phyloP scores from a whole-genome alignment of 2,329 filamentous ascomycete genomes.

The Macrophomina pseudophaseolina region DNA sequence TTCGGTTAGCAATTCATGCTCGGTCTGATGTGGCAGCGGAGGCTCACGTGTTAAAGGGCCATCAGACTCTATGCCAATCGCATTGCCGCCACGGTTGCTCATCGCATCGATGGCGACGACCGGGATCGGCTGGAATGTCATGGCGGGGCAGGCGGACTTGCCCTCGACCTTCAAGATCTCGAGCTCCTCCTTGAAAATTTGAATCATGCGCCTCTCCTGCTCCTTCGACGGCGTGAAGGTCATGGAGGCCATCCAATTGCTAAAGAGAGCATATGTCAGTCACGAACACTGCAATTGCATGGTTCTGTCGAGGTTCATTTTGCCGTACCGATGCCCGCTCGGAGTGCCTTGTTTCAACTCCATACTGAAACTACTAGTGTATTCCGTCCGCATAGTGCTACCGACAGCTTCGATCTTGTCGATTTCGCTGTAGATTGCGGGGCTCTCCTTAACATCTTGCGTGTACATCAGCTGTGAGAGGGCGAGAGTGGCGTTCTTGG shows the following conservation, averaged over 20 bases:
- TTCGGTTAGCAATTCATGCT: background rate
- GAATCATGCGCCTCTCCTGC: background rate
- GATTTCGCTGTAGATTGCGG: slow-evolving; percentile 33
- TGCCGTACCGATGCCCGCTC: slow-evolving; percentile 23
- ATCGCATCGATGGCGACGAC: background rate
- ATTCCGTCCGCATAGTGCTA: slow-evolving; percentile 32
- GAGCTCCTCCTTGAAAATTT: slow-evolving; percentile 9
- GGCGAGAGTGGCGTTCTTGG: slow-evolving; percentile 30
- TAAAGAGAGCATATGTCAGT: slow-evolving; percentile 6
- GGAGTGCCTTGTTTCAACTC: slow-evolving; percentile 28
- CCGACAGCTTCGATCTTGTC: slow-evolving; percentile 33
- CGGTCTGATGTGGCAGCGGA: slow-evolving; percentile 16
- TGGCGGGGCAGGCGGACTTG: background rate
- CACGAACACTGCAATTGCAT: background rate
- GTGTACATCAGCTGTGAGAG: slow-evolving; percentile 34
- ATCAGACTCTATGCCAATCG: slow-evolving; percentile 3
- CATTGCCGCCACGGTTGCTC: slow-evolving; percentile 3
- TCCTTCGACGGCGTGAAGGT: background rate
- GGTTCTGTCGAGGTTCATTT: background rate
- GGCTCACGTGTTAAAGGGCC: slow-evolving; percentile 1
- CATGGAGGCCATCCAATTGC: slow-evolving; percentile 2
- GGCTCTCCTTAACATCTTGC: slow-evolving; percentile 32
- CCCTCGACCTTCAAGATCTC: background rate
- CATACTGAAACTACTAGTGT: slow-evolving; percentile 35
- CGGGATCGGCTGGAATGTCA: slow-evolving; percentile 15